These are phyloP conservation scores for Protostelium mycophagum DNA, from an alignment of 78 protist species.

Conservation along the genomic window DNA sequence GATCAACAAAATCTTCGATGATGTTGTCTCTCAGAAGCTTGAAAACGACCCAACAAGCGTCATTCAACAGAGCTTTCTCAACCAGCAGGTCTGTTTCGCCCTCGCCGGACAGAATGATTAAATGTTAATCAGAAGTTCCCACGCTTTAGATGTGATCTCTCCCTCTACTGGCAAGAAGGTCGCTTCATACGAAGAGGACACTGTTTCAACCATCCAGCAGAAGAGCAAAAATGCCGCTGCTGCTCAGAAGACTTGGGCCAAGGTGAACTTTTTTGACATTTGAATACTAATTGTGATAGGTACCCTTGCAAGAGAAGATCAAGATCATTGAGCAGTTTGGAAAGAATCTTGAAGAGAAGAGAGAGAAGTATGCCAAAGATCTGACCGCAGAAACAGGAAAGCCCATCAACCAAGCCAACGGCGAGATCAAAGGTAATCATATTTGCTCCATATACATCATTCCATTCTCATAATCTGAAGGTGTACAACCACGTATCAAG, in stretches of 20 bases:
- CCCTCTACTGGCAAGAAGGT: neutral
- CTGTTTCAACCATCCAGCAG: neutral
- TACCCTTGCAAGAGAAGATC: neutral
- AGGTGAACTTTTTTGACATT: neutral
- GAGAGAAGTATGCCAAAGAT: constrained; percentile 16
- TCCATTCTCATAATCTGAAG: neutral
- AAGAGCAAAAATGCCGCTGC: neutral
- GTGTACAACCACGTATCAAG: constrained; percentile 40
- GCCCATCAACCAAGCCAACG: constrained; percentile 40
- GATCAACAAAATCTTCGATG: too few relatives aligned
- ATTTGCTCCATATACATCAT: neutral
- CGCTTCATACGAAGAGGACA: neutral
- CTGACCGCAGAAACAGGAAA: constrained; percentile 49
- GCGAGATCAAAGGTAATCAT: constrained; percentile 23
- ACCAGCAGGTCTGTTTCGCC: too few relatives aligned
- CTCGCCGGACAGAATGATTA: too few relatives aligned
- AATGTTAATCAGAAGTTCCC: too few relatives aligned
- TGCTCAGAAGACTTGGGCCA: neutral
- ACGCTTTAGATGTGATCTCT: neutral
- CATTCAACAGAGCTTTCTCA: too few relatives aligned
- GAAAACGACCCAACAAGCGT: too few relatives aligned
- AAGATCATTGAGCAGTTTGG: neutral
- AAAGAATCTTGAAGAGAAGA: neutral
- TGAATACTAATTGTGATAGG: neutral
- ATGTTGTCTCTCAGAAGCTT: too few relatives aligned